Percentiles rank a stretch among this genome's conserved stretches.
These are phyloP conservation scores for Neospermospora avenae DNA, from an alignment of 2,329 filamentous ascomycete species.

Conservation along the genomic window DNA sequence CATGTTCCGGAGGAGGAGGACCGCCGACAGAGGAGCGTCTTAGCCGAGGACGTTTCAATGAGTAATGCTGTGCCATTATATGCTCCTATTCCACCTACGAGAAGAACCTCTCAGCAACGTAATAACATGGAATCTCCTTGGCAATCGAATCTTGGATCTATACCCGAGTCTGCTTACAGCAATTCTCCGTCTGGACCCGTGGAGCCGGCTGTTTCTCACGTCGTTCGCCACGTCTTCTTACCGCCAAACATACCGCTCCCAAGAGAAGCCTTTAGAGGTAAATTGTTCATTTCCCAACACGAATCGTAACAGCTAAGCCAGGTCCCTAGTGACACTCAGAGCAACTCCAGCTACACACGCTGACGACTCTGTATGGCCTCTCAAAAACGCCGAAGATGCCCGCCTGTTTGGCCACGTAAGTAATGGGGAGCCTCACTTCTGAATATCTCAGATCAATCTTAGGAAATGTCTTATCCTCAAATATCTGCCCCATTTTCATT, in stretches of 20 bases:
- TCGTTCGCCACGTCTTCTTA: not conserved
- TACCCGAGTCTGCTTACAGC: not conserved
- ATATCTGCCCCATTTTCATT: no score
- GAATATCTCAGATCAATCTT: no score
- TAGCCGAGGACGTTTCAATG: not conserved
- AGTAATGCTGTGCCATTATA: not conserved
- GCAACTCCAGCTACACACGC: slow-evolving; percentile 13
- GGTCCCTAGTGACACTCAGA: not conserved
- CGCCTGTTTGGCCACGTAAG: slow-evolving; percentile 22
- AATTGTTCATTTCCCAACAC: no score
- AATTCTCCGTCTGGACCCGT: not conserved
- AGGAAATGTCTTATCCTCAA: no score
- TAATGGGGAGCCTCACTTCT: no score
- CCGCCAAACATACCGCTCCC: not conserved
- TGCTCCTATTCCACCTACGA: not conserved
- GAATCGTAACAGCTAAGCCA: not conserved
- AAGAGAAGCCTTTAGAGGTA: not conserved
- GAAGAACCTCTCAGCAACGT: not conserved
- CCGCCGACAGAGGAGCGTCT: not conserved
- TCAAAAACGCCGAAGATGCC: slow-evolving; percentile 22
- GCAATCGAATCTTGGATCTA: not conserved
- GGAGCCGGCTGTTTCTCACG: not conserved
- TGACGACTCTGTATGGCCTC: slow-evolving; percentile 21
- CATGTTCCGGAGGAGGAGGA: slow-evolving; percentile 7
- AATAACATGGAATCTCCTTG: not conserved